Percentiles rank a stretch among this genome's conserved stretches.
Evolutionary conservation across 495 filamentous ascomycete species (phyloP).

Genomic region (Penicillium macrosclerotiorum): DNA sequence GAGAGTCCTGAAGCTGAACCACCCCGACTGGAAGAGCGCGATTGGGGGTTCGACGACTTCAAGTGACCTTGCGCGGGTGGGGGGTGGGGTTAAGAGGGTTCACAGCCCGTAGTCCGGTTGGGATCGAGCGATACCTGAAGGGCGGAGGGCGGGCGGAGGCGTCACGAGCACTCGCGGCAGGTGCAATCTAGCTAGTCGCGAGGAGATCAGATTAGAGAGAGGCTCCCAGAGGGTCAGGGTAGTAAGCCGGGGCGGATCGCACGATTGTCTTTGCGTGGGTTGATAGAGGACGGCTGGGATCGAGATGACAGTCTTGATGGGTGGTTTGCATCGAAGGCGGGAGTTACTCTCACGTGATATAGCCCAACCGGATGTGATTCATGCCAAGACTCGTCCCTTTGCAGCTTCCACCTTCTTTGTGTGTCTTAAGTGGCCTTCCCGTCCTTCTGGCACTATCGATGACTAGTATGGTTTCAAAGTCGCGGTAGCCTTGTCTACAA

Average conservation of each 20-base stretch:
- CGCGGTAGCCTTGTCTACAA: no score
- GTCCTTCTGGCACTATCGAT: no score
- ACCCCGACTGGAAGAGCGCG: conserved; percentile 23
- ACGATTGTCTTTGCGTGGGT: conserved; percentile 20
- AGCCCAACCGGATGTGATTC: conserved; percentile 24
- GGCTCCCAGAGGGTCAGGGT: neutral
- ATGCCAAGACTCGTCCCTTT: conserved; percentile 25
- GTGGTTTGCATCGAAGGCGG: conserved; percentile 46
- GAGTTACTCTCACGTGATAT: conserved; percentile 35
- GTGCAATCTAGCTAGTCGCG: conserved; percentile 17
- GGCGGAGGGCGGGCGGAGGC: conserved; percentile 31
- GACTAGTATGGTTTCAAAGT: no score
- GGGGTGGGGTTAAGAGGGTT: conserved; percentile 7
- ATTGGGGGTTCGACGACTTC: conserved; percentile 8
- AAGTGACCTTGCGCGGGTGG: conserved; percentile 3
- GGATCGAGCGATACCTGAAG: conserved; percentile 28
- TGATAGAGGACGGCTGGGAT: conserved; percentile 17
- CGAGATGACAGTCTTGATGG: conserved; percentile 33
- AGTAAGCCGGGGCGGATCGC: conserved; percentile 10
- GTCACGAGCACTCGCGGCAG: conserved; percentile 31
- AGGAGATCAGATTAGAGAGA: conserved; percentile 11
- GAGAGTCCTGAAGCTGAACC: conserved; percentile 40
- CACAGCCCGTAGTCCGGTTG: conserved; percentile 13
- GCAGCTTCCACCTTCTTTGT: no score
- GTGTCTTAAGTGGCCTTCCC: no score